phyloP scores from a whole-genome alignment of 208 protist species.

The Leishmania major region DNA sequence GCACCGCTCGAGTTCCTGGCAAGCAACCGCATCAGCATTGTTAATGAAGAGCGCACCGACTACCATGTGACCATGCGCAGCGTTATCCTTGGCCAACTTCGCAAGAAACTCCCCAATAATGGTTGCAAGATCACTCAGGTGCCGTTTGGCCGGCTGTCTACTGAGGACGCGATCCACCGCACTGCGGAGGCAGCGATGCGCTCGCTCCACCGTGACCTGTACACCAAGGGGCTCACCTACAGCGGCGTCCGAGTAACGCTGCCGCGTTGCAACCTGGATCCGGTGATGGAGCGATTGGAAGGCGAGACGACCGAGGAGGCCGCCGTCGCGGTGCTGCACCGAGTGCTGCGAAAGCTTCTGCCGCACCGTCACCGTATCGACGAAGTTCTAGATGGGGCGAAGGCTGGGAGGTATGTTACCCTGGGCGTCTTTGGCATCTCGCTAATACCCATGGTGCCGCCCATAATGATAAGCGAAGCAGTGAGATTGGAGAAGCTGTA shows the following conservation, averaged over 20 bases:
- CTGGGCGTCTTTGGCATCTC: neutral
- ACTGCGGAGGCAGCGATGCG: slow-evolving; percentile 6
- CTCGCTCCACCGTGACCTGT: neutral
- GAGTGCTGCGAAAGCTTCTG: slow-evolving; percentile 11
- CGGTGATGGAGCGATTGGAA: neutral
- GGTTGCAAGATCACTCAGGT: slow-evolving; percentile 6
- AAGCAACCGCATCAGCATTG: slow-evolving; percentile 43
- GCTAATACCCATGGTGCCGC: slow-evolving; percentile 22
- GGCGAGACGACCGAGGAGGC: slow-evolving; percentile 4
- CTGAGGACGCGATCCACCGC: slow-evolving; percentile 57
- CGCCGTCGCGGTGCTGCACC: neutral
- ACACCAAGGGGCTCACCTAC: neutral
- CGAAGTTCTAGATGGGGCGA: neutral
- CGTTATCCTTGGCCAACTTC: neutral
- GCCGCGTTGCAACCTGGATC: neutral
- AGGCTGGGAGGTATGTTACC: neutral
- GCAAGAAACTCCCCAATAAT: neutral
- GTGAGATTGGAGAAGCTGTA: slow-evolving; percentile 9
- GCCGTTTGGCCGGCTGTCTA: slow-evolving; percentile 63
- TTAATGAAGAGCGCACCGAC: slow-evolving; percentile 30
- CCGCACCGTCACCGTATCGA: neutral
- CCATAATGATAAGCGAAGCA: slow-evolving; percentile 19
- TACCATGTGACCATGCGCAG: neutral
- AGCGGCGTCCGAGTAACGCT: slow-evolving; percentile 1
- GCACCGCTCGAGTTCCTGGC: slow-evolving; percentile 23